phyloP scores from a whole-genome alignment of 352 stramenopile genomes.

The Globisporangium paddicum region DNA sequence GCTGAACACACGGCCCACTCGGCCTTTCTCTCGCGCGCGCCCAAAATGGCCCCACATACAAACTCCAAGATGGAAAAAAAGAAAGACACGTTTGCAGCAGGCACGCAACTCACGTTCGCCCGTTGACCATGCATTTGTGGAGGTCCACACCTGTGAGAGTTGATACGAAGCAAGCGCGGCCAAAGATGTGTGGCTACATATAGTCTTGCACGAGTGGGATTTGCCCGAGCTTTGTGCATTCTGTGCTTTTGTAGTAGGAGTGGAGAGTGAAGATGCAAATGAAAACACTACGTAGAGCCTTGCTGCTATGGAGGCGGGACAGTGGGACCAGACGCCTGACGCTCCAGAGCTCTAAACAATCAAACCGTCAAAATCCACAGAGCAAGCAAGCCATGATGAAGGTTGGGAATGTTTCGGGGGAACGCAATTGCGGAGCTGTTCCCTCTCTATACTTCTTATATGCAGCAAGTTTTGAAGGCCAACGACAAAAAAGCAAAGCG shows the following conservation, averaged over 20 bases:
- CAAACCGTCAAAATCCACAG: neutral
- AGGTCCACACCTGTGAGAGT: neutral
- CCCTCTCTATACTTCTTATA: no score
- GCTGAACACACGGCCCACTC: neutral
- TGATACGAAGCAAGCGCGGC: neutral
- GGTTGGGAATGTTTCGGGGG: no score
- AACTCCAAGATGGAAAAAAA: slow-evolving; percentile 5
- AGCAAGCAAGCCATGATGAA: no score
- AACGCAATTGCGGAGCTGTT: no score
- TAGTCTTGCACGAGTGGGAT: no score
- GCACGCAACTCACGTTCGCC: neutral
- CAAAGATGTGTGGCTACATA: neutral
- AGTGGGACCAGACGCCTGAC: neutral
- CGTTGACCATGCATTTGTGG: neutral
- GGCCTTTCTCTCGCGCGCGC: slow-evolving; percentile 7
- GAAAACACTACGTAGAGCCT: neutral
- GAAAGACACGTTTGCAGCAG: slow-evolving; percentile 7
- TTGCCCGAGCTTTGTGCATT: no score
- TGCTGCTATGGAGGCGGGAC: neutral
- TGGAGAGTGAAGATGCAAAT: no score
- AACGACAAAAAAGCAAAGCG: no score
- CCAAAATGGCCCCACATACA: neutral
- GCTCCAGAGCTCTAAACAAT: neutral
- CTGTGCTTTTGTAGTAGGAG: no score
- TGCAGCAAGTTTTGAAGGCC: no score